Base-by-base conservation (phyloP, 108 stramenopile species). In the Cyclotella cryptica region DNA sequence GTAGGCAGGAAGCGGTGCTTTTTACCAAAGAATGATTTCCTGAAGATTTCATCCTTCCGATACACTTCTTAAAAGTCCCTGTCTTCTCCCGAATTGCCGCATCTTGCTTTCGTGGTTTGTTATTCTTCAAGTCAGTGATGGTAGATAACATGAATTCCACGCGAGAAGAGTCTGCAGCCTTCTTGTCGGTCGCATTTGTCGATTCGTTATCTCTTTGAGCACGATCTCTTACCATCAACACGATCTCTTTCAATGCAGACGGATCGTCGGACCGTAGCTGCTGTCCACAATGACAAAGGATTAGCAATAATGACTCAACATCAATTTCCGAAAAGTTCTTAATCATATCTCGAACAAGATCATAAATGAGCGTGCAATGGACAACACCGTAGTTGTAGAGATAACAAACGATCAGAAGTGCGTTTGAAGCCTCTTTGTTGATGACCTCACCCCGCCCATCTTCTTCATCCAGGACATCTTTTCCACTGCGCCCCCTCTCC, bases 211-310 rank as follows among this genome's bases (percentile, higher is more conserved):
- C 70, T 27, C 84, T 75, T 43, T 77, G 66, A 24, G 88, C 77
- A 24, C 86, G 85, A 41, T 90, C 88, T 66, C 95, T 93, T 13
- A 98, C 98, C 24, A 89, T 66, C 59, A 96, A 75, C 17, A 98
- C 88, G 74, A 98, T 97, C 43, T 97, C 96, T 84, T 92, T 94
- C 65, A 98, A 75, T 8, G 95, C 94, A 42, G 88, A 74, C 42
- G 98, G 98, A 81, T 98, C 97, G 66, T 98, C 98, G 8, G 94
- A 86, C 8, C 98, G 81, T 27, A 98, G 72, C 65, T 96, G 87
- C 46, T 85, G 88, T 14, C 98, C 98, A 69, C 91, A 90, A 73
- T 96, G 94, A 71, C 88, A 83, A 22, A 98, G 84, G 19, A 97
- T 82, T 30, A 97, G 83, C 18, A 97, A 80, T 46, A 97, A 84